Conservation (phyloP, 441 rosid genomes). For the Francoa sonchifolia region DNA sequence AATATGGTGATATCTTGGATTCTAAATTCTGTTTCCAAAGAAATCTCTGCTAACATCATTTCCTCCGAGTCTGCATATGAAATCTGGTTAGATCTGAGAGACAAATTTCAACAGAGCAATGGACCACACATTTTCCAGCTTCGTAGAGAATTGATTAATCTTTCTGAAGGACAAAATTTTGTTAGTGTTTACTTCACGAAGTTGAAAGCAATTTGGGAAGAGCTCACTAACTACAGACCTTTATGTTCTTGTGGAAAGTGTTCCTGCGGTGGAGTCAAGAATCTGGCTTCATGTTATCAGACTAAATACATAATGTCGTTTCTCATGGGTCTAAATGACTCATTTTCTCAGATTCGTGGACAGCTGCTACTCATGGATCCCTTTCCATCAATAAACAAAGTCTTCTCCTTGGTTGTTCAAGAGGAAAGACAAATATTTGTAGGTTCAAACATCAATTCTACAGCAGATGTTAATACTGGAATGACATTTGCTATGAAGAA, state of each 20-base stretch:
- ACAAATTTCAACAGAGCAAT: neutral
- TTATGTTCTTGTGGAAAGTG: too few species aligned
- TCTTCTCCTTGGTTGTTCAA: neutral
- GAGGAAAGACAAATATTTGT: neutral
- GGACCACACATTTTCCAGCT: neutral
- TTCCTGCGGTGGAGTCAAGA: too few species aligned
- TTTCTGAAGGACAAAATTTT: neutral
- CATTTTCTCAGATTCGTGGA: neutral
- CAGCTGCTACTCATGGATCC: neutral
- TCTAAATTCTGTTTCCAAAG: neutral
- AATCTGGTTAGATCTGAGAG: neutral
- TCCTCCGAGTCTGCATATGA: neutral
- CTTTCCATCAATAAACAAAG: neutral
- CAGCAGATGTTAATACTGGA: neutral
- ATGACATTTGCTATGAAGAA: neutral
- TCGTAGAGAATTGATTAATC: too few species aligned
- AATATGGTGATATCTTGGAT: neutral
- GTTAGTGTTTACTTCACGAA: neutral
- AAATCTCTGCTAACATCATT: neutral
- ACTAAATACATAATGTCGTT: too few species aligned
- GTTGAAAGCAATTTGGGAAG: too few species aligned
- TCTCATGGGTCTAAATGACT: neutral
- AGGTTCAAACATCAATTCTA: neutral
- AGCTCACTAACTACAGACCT: too few species aligned
- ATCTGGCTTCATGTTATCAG: too few species aligned